Base-by-base conservation (phyloP, 192 early-diverging fungal genomes). In the Jimgerdemannia flammicorona region DNA sequence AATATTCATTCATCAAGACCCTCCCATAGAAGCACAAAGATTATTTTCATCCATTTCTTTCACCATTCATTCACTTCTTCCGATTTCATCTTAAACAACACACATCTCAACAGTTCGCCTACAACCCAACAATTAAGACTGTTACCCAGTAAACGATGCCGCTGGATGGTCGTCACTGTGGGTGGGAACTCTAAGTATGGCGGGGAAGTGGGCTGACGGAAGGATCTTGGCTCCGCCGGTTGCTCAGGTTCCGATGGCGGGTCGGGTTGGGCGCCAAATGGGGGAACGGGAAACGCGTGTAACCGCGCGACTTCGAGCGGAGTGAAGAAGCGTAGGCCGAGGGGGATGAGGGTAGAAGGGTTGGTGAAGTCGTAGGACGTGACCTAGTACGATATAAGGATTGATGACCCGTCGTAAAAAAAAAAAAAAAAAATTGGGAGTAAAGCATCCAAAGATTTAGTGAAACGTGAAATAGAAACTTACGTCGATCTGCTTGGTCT, bases 41-140 rank as follows among this genome's bases (percentile, higher is more conserved):
- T n/a, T n/a, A n/a, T n/a, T n/a, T n/a, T n/a, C n/a, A n/a, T n/a
- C n/a, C n/a, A n/a, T n/a, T n/a, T n/a, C n/a, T n/a, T n/a, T n/a
- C n/a, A n/a, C n/a, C n/a, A n/a, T n/a, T n/a, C n/a, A n/a, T n/a
- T n/a, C n/a, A n/a, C n/a, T n/a, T n/a, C n/a, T n/a, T n/a, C n/a
- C n/a, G n/a, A n/a, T n/a, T n/a, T n/a, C n/a, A n/a, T 73, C 20
- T 74, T 70, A 78, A 89, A 89, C 64, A 95, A 70, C 44, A 93
- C 76, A 66, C 89, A 89, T 77, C 90, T 84, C 29, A 95, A 86
- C 66, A 99, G 77, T 75, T 91, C 86, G 0, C 90, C 87, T 0
- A 98, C 92, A 0, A 97, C 92, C 78, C 87, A 91, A 43, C 91
- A 90, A 74, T 94, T 97, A 44, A 98, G 81, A 44, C 91, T 93